Evolutionary conservation across 495 filamentous ascomycete species (phyloP).

Genomic region (Penicillium soppii): DNA sequence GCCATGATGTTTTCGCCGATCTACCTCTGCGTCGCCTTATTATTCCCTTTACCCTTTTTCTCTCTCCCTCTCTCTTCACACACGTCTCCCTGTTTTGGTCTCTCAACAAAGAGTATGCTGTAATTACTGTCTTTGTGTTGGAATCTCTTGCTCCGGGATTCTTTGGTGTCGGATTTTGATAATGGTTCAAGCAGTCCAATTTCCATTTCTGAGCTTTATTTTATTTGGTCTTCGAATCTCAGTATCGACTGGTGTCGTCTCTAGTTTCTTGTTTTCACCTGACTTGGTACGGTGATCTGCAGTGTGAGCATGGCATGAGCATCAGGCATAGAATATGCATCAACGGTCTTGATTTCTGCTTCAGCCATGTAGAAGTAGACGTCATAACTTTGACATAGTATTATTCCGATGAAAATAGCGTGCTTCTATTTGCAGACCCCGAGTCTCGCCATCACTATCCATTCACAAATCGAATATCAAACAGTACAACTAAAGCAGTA

Average conservation of each 20-base stretch:
- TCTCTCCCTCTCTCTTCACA: slow-evolving; percentile 19
- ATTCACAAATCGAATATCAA: no score
- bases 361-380: slow-evolving; percentile 5
- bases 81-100: slow-evolving; percentile 27
- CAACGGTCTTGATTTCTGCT: slow-evolving; percentile 10
- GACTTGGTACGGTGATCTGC: slow-evolving; percentile 9
- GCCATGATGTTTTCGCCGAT: slow-evolving; percentile 31
- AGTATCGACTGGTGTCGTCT: neutral
- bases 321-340: slow-evolving; percentile 18
- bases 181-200: slow-evolving; percentile 26
- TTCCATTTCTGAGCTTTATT: slow-evolving; percentile 22
- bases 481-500: no score
- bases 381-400: no score
- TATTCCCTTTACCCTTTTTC: slow-evolving; percentile 11
- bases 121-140: slow-evolving; percentile 31
- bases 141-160: slow-evolving; percentile 16
- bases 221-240: slow-evolving; percentile 3
- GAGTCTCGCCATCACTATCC: no score
- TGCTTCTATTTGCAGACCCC: no score
- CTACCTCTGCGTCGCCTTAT: slow-evolving; percentile 23
- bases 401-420: no score
- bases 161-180: slow-evolving; percentile 24
- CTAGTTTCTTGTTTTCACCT: neutral
- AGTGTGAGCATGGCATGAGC: slow-evolving; percentile 20
- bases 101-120: slow-evolving; percentile 25